Percentiles rank a stretch among this genome's conserved stretches.
phyloP scores from a whole-genome alignment of 2,329 filamentous ascomycete genomes.

The Cladosporium velox region DNA sequence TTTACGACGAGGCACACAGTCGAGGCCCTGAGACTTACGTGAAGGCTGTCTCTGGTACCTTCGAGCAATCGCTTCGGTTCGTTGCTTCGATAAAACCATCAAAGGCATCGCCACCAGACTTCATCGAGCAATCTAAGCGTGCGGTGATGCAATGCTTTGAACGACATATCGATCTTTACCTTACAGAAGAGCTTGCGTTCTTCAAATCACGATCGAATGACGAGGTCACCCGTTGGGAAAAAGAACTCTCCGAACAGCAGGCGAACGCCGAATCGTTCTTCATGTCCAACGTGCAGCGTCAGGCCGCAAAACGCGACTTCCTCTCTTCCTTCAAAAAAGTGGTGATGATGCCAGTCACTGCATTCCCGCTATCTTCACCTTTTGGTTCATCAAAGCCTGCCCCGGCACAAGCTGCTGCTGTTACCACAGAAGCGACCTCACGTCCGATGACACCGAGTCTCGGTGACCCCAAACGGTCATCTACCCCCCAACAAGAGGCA shows the following conservation, averaged over 20 bases:
- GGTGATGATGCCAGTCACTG: constrained; percentile 97
- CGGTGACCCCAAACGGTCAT: constrained; percentile 30
- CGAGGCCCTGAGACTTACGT: constrained; percentile 75
- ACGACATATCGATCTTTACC: constrained; percentile 88
- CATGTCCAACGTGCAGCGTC: constrained; percentile 92
- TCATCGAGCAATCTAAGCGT: constrained; percentile 65
- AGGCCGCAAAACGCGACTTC: constrained; percentile 96
- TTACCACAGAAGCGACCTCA: constrained; percentile 20
- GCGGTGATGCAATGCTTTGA: constrained; percentile 77
- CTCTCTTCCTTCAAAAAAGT: constrained; percentile 96
- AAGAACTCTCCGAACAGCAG: constrained; percentile 86
- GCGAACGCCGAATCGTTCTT: constrained; percentile 89
- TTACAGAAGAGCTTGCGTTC: constrained; percentile 85
- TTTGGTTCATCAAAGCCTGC: constrained; percentile 44
- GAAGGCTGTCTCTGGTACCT: constrained; percentile 81
- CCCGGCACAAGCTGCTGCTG: constrained; percentile 23
- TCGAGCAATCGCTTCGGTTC: constrained; percentile 81
- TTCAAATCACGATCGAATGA: constrained; percentile 76
- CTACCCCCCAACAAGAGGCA: constrained; percentile 57
- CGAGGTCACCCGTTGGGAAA: constrained; percentile 85
- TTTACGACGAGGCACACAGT: constrained; percentile 86
- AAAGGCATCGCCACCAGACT: constrained; percentile 61
- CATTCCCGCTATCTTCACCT: constrained; percentile 61
- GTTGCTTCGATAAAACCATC: constrained; percentile 70
- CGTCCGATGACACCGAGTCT: constrained; percentile 34